Conservation (phyloP, 768 basidiomycete species). For the Terana coerulea region DNA sequence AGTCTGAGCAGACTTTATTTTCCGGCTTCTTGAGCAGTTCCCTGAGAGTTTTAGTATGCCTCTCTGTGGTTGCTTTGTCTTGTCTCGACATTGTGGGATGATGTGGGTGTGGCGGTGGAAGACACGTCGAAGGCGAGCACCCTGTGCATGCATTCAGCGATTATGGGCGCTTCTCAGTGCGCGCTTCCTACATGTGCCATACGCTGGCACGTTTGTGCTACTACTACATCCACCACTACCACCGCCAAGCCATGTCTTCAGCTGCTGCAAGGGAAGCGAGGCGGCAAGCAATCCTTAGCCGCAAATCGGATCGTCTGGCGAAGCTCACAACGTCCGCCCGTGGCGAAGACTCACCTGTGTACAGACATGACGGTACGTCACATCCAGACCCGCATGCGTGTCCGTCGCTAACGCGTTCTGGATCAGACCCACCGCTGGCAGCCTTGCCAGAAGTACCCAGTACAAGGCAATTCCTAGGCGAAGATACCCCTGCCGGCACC, state of each 20-base stretch:
- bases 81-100: constrained; percentile 39
- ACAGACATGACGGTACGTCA: constrained; percentile 46
- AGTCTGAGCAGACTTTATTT: constrained; percentile 95
- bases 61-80: constrained; percentile 85
- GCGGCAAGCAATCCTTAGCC: constrained; percentile 68
- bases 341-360: constrained; percentile 60
- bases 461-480: constrained; percentile 35
- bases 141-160: too few relatives aligned
- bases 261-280: constrained; percentile 76
- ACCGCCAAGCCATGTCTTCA: constrained; percentile 24
- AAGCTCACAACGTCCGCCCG: constrained; percentile 75
- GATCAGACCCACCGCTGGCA: constrained; percentile 41
- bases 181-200: background rate
- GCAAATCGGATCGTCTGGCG: constrained; percentile 71
- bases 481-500: constrained; percentile 31
- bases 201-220: constrained; percentile 3
- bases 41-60: constrained; percentile 71
- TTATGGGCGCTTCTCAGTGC: background rate
- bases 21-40: constrained; percentile 87
- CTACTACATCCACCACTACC: constrained; percentile 1
- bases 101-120: background rate
- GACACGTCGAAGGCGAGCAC: constrained; percentile 20
- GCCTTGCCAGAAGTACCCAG: constrained; percentile 25
- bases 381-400: background rate
- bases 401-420: background rate